Evolutionary conservation across 2,329 filamentous ascomycete species (phyloP), one percentile per base, ranked within the genome.

Genomic region (Simplicillium aogashimaense): DNA sequence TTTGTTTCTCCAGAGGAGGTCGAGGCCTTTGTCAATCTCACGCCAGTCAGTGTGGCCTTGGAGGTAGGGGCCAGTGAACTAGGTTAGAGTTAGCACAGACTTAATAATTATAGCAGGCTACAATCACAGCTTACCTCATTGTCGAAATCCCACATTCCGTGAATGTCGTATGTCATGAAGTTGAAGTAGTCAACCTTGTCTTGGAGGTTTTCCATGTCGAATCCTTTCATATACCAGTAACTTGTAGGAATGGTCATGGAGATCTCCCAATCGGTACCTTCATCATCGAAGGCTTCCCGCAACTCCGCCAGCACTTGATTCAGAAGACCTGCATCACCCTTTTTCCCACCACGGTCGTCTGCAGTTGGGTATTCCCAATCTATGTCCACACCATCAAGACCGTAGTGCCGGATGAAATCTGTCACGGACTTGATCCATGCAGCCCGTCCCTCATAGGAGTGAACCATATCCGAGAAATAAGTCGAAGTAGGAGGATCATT

Each of bases 1-100:
- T 16, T 58, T 47, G 37, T 54, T 59, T 13, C 59, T 52, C 62
- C 65, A 68, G 2, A 72, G 46, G 1, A 69, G 57, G 5, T 66
- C 58, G 1, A 68, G 42, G 0, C 50, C 52, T 1, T 44, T 20
- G 11, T 64, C 49, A 15, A 66, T 66, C 41, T 67, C 60, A 4
- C 59, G 59, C 4, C 64, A 39, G 41, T 69, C 62, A 0, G 64
- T 64, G 39, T 68, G 65, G 2, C 52, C 46, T 14, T 53, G 47
- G n/a, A 65, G 47, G 11, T 49, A 47, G 1, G 48, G 33, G 2
- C 59, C 59, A 10, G 47, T 50, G 17, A 17, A 58, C 44, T 41
- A 30, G 38, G 49, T 49, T 2, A 38, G 20, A 25, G 9, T 25
- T 9, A 25, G 20, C 9, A 25, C n/a, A n/a, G n/a, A n/a, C n/a